Evolutionary conservation across 164 flowering plant species (phyloP).

Genomic region (Nymphaea colorata): DNA sequence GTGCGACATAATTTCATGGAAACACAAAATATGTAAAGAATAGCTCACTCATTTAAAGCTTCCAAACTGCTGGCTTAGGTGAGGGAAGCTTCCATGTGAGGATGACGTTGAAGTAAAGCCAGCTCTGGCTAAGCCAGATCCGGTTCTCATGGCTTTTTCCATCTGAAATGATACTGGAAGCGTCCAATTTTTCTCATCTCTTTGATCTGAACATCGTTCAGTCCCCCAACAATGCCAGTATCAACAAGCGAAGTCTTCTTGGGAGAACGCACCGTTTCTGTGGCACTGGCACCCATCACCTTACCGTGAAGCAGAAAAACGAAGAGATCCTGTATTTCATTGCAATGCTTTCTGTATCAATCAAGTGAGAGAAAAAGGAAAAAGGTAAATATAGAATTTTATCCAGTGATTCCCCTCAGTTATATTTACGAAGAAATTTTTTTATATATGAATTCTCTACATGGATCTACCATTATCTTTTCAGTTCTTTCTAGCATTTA

Average conservation of each 20-base stretch:
- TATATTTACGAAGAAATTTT: too few species aligned
- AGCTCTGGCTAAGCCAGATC: slow-evolving; percentile 51
- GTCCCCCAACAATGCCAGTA: slow-evolving; percentile 74
- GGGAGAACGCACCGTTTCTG: slow-evolving; percentile 62
- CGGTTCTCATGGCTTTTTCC: slow-evolving; percentile 81
- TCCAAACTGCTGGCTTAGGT: slow-evolving; percentile 39
- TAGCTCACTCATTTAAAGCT: slow-evolving; percentile 25
- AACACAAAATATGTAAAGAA: neutral
- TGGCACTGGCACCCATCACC: too few species aligned
- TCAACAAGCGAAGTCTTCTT: slow-evolving; percentile 75
- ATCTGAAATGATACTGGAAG: slow-evolving; percentile 31
- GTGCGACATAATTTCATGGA: neutral
- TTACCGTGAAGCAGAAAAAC: too few species aligned
- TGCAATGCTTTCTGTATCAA: too few species aligned
- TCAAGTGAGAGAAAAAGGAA: too few species aligned
- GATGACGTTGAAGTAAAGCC: slow-evolving; percentile 26
- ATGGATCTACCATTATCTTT: too few species aligned
- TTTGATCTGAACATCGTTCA: slow-evolving; percentile 55
- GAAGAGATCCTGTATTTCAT: too few species aligned
- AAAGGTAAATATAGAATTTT: too few species aligned
- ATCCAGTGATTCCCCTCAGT: too few species aligned
- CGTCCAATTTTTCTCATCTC: slow-evolving; percentile 31
- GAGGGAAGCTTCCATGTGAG: slow-evolving; percentile 51
- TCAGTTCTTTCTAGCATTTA: too few species aligned
- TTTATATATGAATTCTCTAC: too few species aligned